Conservation (phyloP, 2,329 filamentous ascomycete genomes). For the Aureobasidium melanogenum region DNA sequence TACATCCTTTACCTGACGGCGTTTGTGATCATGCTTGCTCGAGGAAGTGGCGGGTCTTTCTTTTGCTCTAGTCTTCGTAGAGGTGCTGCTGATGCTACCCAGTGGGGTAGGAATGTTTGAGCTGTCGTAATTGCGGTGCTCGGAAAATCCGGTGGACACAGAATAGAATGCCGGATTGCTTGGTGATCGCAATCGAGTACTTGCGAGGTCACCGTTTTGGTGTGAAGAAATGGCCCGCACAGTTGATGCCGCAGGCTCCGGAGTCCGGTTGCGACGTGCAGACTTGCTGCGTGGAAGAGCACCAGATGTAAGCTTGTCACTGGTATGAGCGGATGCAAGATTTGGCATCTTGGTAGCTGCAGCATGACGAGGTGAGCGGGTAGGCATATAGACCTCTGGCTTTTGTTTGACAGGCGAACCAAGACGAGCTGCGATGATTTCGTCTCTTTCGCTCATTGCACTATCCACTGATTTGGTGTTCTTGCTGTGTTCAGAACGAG, state of each 20-base stretch:
- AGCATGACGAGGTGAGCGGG: constrained; percentile 13
- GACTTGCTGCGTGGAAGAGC: constrained; percentile 11
- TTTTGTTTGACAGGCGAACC: constrained; percentile 17
- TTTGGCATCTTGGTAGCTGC: not conserved
- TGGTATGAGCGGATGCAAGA: constrained; percentile 5
- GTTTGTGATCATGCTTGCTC: constrained; percentile 1
- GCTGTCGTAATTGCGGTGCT: constrained; percentile 10
- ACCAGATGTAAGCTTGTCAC: not conserved
- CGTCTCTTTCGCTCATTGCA: constrained; percentile 12
- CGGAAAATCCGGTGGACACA: not conserved
- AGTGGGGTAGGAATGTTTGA: constrained; percentile 5
- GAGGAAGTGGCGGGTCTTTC: constrained; percentile 6
- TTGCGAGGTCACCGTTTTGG: not conserved
- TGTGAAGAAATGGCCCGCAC: not conserved
- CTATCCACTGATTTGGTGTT: constrained; percentile 4
- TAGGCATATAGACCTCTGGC: constrained; percentile 15
- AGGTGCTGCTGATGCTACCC: not conserved
- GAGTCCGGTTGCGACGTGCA: not conserved
- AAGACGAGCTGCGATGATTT: constrained; percentile 17
- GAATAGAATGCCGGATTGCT: not conserved
- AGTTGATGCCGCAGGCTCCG: not conserved
- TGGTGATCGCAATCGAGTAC: not conserved
- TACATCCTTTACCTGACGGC: constrained; percentile 17
- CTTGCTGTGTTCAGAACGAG: not conserved
- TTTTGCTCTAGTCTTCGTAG: constrained; percentile 17